Evolutionary conservation across 2,329 filamentous ascomycete species (phyloP).

Genomic region (Amauroascus verrucosus): DNA sequence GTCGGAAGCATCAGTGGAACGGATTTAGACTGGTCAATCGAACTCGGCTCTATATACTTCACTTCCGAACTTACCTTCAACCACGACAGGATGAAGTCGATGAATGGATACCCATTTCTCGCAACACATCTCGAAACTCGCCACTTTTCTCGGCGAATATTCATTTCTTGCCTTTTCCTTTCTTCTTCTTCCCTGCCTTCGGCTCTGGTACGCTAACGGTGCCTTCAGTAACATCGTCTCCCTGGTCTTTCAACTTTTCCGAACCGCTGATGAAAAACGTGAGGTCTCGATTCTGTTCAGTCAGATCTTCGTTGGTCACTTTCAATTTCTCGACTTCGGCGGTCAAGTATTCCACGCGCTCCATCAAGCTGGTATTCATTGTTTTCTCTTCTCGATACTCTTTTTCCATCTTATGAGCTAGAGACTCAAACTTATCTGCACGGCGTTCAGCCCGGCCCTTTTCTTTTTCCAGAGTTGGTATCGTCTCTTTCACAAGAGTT

Average conservation of each 20-base stretch:
- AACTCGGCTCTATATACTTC: not conserved
- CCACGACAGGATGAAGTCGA: not conserved
- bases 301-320: conserved; percentile 57
- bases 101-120: not conserved
- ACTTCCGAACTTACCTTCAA: too few relatives aligned
- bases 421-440: conserved; percentile 59
- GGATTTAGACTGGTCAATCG: not conserved
- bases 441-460: conserved; percentile 57
- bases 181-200: conserved; percentile 42
- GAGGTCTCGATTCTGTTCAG: conserved; percentile 78
- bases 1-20: not conserved
- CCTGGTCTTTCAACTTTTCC: conserved; percentile 62
- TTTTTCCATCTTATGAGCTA: conserved; percentile 65
- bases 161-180: conserved; percentile 20
- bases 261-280: conserved; percentile 77
- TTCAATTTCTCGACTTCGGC: conserved; percentile 49
- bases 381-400: conserved; percentile 78
- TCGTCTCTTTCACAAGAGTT: conserved; percentile 44
- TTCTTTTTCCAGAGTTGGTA: conserved; percentile 63
- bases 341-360: conserved; percentile 59
- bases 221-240: conserved; percentile 65
- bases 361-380: conserved; percentile 69
- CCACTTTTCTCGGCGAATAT: not conserved
- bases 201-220: conserved; percentile 55
- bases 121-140: not conserved